Evolutionary conservation across 108 stramenopile genomes (phyloP).

Genomic region (Cyclotella sp.): DNA sequence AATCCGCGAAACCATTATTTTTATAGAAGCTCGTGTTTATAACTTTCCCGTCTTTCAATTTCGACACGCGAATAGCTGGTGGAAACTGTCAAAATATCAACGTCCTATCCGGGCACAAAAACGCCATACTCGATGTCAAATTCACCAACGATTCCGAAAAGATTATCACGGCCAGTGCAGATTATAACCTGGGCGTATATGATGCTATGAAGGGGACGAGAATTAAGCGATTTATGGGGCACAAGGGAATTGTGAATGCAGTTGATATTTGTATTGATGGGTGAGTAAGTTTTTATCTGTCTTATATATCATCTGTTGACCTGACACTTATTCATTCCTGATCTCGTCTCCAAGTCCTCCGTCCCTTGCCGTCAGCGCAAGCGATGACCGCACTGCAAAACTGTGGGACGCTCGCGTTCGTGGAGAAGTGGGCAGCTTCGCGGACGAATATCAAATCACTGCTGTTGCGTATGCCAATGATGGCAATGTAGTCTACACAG

Average conservation of each 20-base stretch:
- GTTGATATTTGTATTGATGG: conserved; percentile 44
- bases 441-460: conserved; percentile 75
- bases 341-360: conserved; percentile 24
- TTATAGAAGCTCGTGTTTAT: not conserved
- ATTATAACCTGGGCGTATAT: conserved; percentile 79
- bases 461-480: conserved; percentile 75
- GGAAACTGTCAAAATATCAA: conserved; percentile 84
- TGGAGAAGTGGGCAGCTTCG: conserved; percentile 53
- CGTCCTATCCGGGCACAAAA: conserved; percentile 86
- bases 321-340: not conserved
- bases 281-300: conserved; percentile 11
- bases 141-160: conserved; percentile 64
- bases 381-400: conserved; percentile 76
- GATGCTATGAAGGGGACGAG: conserved; percentile 68
- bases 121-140: conserved; percentile 83
- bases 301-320: not conserved
- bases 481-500: conserved; percentile 75
- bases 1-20: too few species aligned
- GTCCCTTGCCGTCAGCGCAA: conserved; percentile 65
- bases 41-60: not conserved
- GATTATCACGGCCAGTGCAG: conserved; percentile 80
- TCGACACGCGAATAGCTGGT: conserved; percentile 16
- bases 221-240: conserved; percentile 64
- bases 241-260: conserved; percentile 73
- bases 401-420: conserved; percentile 82